These are phyloP conservation scores for Aspergillus sclerotialis DNA, from an alignment of 2,329 filamentous ascomycete species.

Conservation along the genomic window DNA sequence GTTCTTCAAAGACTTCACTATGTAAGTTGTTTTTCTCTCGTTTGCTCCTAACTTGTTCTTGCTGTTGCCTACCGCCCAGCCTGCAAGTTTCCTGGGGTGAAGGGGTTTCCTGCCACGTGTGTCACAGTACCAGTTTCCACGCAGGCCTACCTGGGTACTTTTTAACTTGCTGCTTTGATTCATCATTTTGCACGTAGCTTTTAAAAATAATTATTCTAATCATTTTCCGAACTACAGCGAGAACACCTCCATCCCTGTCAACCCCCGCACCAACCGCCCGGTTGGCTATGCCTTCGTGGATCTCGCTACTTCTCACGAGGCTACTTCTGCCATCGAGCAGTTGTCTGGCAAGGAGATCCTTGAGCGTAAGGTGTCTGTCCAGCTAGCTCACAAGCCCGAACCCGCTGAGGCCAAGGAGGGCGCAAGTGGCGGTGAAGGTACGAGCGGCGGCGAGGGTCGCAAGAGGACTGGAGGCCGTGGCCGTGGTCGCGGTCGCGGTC, in stretches of 20 bases:
- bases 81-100: background rate
- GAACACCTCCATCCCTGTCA: conserved; percentile 98
- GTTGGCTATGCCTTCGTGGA: conserved; percentile 99
- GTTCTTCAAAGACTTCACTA: conserved; percentile 99
- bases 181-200: background rate
- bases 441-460: conserved; percentile 59
- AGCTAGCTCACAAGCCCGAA: conserved; percentile 97
- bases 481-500: conserved; percentile 58
- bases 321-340: conserved; percentile 89
- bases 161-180: background rate
- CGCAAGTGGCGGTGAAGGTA: conserved; percentile 66
- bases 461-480: conserved; percentile 56
- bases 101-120: conserved; percentile 3
- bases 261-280: conserved; percentile 95
- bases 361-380: conserved; percentile 97
- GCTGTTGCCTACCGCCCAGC: background rate
- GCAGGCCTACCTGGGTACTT: background rate
- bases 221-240: conserved; percentile 55
- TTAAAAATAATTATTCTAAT: conserved; percentile 25
- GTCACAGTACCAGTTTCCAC: conserved; percentile 1
- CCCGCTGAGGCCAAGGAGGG: conserved; percentile 72
- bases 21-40: conserved; percentile 59
- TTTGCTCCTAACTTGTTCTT: conserved; percentile 3
- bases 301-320: conserved; percentile 87
- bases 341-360: conserved; percentile 97